phyloP scores from a whole-genome alignment of 2,329 filamentous ascomycete species.

The Coniochaeta sp. region DNA sequence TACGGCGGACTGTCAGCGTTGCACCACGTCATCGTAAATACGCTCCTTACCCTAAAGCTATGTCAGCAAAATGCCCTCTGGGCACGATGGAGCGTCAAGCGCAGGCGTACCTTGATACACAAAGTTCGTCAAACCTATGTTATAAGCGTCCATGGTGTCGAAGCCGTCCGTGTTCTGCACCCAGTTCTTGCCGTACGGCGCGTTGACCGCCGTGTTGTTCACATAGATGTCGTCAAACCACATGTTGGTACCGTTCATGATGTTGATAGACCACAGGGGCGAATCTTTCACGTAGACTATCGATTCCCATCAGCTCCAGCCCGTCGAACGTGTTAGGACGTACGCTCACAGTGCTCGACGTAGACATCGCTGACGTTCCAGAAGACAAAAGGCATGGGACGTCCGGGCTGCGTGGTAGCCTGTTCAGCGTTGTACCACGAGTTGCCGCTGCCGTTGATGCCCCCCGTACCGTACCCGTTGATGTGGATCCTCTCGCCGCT shows the following conservation, averaged over 20 bases:
- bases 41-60: background rate
- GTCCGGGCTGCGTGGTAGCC: slow-evolving; percentile 35
- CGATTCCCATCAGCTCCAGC: background rate
- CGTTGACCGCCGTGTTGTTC: slow-evolving; percentile 42
- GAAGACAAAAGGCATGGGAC: slow-evolving; percentile 51
- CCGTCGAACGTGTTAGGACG: background rate
- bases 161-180: slow-evolving; percentile 52
- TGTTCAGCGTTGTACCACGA: slow-evolving; percentile 44
- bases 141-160: slow-evolving; percentile 46
- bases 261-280: slow-evolving; percentile 33
- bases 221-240: slow-evolving; percentile 40
- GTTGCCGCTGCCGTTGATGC: slow-evolving; percentile 47
- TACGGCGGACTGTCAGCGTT: slow-evolving; percentile 1
- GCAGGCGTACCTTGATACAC: slow-evolving; percentile 37
- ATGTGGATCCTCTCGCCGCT: slow-evolving; percentile 42
- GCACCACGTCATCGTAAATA: background rate
- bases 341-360: slow-evolving; percentile 33
- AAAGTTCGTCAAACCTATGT: slow-evolving; percentile 41
- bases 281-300: background rate
- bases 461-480: slow-evolving; percentile 42
- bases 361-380: slow-evolving; percentile 49
- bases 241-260: slow-evolving; percentile 50
- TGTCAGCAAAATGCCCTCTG: background rate
- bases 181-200: slow-evolving; percentile 45
- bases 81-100: background rate